A percentile compares a stretch with the other conserved stretches of the same genome.
phyloP scores from a whole-genome alignment of 768 basidiomycete genomes.

The Galerina sulciceps region DNA sequence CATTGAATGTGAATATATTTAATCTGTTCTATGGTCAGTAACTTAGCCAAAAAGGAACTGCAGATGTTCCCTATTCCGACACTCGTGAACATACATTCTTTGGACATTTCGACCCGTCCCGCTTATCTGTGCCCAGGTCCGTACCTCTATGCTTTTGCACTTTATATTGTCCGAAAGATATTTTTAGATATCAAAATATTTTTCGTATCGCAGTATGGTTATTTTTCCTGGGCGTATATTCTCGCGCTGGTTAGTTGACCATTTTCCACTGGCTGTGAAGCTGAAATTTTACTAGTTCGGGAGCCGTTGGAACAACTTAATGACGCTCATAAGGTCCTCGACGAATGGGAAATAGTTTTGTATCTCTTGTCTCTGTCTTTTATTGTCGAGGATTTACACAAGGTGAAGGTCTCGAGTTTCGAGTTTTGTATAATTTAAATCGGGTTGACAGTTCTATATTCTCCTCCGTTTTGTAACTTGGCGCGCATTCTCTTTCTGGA shows the following conservation, averaged over 20 bases:
- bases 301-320: constrained; percentile 78
- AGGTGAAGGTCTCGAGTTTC: constrained; percentile 37
- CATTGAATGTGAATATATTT: constrained; percentile 66
- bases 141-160: constrained; percentile 4
- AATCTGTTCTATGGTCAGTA: not conserved
- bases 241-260: constrained; percentile 69
- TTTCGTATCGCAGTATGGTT: constrained; percentile 81
- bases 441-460: constrained; percentile 60
- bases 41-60: not conserved
- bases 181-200: constrained; percentile 77
- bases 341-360: constrained; percentile 79
- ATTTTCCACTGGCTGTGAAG: not conserved
- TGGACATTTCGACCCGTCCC: constrained; percentile 74
- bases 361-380: constrained; percentile 84
- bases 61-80: constrained; percentile 74
- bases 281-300: constrained; percentile 48
- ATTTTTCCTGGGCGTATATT: constrained; percentile 78
- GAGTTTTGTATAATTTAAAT: not conserved
- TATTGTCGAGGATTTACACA: constrained; percentile 71
- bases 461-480: constrained; percentile 77
- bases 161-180: constrained; percentile 7
- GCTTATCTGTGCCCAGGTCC: constrained; percentile 80
- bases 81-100: constrained; percentile 58
- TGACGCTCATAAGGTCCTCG: constrained; percentile 56
- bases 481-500: constrained; percentile 86